Conservation (phyloP, 768 basidiomycete genomes). For the Hemileccinum rubropunctum region DNA sequence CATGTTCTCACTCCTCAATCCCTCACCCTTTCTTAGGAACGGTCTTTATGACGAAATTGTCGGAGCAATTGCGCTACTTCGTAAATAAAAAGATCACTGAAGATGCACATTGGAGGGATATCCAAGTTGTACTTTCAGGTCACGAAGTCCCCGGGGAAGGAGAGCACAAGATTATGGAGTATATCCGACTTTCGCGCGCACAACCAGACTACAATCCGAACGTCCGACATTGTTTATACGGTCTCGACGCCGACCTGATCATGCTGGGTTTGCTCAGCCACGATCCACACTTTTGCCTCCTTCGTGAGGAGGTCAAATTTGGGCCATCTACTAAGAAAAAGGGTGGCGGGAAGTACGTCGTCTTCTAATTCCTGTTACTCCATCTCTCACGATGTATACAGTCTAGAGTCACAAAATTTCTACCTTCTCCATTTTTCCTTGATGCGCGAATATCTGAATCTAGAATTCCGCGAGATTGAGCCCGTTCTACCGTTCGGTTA, state of each 20-base stretch:
- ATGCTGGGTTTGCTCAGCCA: conserved; percentile 97
- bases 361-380: background rate
- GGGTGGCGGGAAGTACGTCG: conserved; percentile 48
- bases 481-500: conserved; percentile 74
- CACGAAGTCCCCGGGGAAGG: conserved; percentile 99
- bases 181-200: conserved; percentile 90
- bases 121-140: conserved; percentile 91
- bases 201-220: conserved; percentile 97
- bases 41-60: conserved; percentile 92
- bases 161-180: conserved; percentile 99
- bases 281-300: conserved; percentile 96
- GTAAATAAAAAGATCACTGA: conserved; percentile 98
- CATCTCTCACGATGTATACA: conserved; percentile 21
- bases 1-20: background rate
- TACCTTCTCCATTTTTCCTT: conserved; percentile 93
- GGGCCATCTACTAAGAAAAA: conserved; percentile 79
- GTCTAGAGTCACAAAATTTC: conserved; percentile 81
- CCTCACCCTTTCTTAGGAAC: conserved; percentile 55
- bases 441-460: conserved; percentile 94
- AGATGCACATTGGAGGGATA: conserved; percentile 91
- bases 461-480: conserved; percentile 83
- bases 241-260: conserved; percentile 96
- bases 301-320: conserved; percentile 98
- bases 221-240: conserved; percentile 95
- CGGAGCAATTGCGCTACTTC: conserved; percentile 91